A percentile compares a stretch with the other conserved stretches of the same genome.
Conservation (phyloP, 163 green algal species). For the Botryococcus braunii region DNA sequence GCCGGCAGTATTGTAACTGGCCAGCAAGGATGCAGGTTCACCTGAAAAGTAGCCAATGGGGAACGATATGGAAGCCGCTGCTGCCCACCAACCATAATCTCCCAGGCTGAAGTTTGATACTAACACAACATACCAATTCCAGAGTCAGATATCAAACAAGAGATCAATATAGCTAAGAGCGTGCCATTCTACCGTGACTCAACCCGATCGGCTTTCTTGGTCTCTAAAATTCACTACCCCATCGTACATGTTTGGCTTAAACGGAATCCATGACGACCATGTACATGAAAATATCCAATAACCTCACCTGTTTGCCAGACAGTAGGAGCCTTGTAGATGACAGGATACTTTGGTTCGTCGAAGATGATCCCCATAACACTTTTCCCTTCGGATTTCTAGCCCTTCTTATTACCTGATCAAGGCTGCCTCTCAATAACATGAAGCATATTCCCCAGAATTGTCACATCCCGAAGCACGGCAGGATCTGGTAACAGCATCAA, state of each 20-base stretch:
- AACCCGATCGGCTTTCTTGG: background rate
- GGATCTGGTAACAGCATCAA: too few species aligned
- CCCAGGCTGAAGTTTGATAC: conserved; percentile 33
- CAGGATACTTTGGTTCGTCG: conserved; percentile 38
- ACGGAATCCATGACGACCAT: background rate
- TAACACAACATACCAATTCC: conserved; percentile 6
- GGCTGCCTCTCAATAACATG: too few species aligned
- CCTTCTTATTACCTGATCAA: too few species aligned
- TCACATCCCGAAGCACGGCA: too few species aligned
- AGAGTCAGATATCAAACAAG: background rate
- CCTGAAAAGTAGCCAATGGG: conserved; percentile 31
- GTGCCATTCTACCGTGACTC: background rate
- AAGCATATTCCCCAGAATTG: too few species aligned
- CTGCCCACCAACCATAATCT: conserved; percentile 23
- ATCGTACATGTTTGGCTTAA: background rate
- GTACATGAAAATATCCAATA: background rate
- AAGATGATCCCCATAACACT: conserved; percentile 36
- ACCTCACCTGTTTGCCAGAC: conserved; percentile 40
- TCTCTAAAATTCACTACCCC: background rate
- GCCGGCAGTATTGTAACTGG: background rate
- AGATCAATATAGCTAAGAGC: background rate
- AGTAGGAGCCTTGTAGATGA: conserved; percentile 36
- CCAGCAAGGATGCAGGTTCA: background rate
- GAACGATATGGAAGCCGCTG: conserved; percentile 9
- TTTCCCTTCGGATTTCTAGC: too few species aligned